A percentile compares a stretch with the other conserved stretches of the same genome.
phyloP scores from a whole-genome alignment of 495 filamentous ascomycete species.

The Aspergillus bridgeri region DNA sequence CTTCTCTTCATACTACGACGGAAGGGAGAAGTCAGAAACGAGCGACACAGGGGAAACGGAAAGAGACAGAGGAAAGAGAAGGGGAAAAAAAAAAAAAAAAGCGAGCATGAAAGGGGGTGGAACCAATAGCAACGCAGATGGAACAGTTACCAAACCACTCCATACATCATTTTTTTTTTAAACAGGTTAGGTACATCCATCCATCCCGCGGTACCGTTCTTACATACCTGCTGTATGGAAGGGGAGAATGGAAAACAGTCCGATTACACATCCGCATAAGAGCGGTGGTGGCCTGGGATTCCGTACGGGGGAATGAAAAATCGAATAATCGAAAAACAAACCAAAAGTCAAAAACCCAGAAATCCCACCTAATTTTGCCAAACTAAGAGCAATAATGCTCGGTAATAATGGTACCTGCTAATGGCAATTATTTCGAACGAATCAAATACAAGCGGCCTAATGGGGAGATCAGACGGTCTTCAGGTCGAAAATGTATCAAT shows the following conservation, averaged over 20 bases:
- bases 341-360: background rate
- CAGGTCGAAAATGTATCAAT: slow-evolving; percentile 13
- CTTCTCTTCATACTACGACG: slow-evolving; percentile 5
- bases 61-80: slow-evolving; percentile 9
- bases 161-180: slow-evolving; percentile 3
- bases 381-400: slow-evolving; percentile 3
- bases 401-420: slow-evolving; percentile 5
- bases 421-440: slow-evolving; percentile 3
- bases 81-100: slow-evolving; percentile 17
- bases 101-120: slow-evolving; percentile 29
- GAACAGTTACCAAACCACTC: slow-evolving; percentile 13
- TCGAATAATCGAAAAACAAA: background rate
- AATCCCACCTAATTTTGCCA: background rate
- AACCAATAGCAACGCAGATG: slow-evolving; percentile 26
- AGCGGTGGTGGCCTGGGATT: slow-evolving; percentile 10
- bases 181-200: background rate
- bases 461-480: slow-evolving; percentile 16
- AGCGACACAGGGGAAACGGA: slow-evolving; percentile 3
- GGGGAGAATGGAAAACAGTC: slow-evolving; percentile 9
- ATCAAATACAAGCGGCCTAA: slow-evolving; percentile 13
- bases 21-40: slow-evolving; percentile 12
- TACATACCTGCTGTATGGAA: background rate
- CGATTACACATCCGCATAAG: slow-evolving; percentile 9
- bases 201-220: background rate
- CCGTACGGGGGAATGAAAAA: slow-evolving; percentile 3